Base-by-base conservation (phyloP, 2,329 filamentous ascomycete genomes). In the Aspergillus pseudotamarii region DNA sequence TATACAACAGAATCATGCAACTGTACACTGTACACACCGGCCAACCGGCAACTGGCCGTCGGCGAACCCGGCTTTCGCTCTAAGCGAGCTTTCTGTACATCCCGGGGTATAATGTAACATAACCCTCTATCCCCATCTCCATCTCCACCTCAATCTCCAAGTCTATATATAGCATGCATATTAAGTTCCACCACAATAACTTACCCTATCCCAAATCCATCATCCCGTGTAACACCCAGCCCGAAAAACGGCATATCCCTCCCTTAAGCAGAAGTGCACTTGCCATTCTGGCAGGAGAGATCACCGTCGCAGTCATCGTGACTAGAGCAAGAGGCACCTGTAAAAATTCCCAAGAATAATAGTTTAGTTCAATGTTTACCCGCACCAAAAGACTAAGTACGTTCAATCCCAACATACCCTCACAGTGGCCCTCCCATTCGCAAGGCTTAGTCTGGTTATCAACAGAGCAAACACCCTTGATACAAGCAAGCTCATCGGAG, bases 291-390 rank as follows among this genome's bases (percentile, higher is more conserved):
- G 23, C 57, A 70, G 11, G 63, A 36, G 19, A 68, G 38, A 12
- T 58, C 54, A 46, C 63, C 65, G 1, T 66, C 66, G 41, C 65
- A 70, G n/a, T 67, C 64, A 41, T 66, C 60, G 30, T 64, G 38
- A 6, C 56, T 53, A 28, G 57, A 67, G 34, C 62, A 68, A 6
- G 66, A 56, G 14, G 60, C 62, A 46, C 64, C 64, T 68, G 43
- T 14, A 6, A 34, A 2, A n/a, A n/a, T n/a, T 1, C 38, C 38
- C 16, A 16, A 28, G 2, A 12, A 21, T 6, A 19, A 4, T 46
- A 46, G n/a, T 28, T 28, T 41, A 41, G 38, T n/a, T 41, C 9
- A 41, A n/a, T 41, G 21, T 11, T 23, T 46, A 46, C 21, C 21
- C n/a, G 5, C 32, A 32, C 30, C n/a, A 46, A 46, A 9, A 12